Base-by-base conservation (phyloP, 768 basidiomycete genomes). In the Mycena indigotica region DNA sequence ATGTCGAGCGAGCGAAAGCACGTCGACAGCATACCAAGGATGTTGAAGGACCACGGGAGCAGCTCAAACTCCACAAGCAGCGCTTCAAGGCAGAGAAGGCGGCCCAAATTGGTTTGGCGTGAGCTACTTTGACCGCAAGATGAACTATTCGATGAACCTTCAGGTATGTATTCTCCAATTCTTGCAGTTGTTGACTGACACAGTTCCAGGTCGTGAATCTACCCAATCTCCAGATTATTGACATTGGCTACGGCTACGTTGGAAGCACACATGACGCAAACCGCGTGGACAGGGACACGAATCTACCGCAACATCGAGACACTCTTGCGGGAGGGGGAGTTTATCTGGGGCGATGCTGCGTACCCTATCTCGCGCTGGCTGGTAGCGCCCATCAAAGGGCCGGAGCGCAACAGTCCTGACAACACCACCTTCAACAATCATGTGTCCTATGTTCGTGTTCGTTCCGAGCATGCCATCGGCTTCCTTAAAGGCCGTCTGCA, bases 181-280 rank as follows among this genome's bases (percentile, higher is more conserved):
- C n/a, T n/a, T n/a, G n/a, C n/a, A n/a, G n/a, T n/a, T n/a, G n/a
- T n/a, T n/a, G n/a, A n/a, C n/a, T n/a, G n/a, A n/a, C n/a, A n/a
- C n/a, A n/a, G n/a, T n/a, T n/a, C n/a, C n/a, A 52, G 52, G 35
- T 52, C 24, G 52, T 52, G n/a, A 53, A 40, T 66, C 69, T 52
- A 35, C 69, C 30, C 65, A 69, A 54, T 56, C 38, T 44, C 16
- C 41, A 4, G 2, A 53, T 52, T 16, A 52, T 52, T 25, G 32
- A 52, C 35, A 23, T 52, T 15, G 52, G 52, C 5, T 61, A 57
- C 50, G 68, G 69, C 21, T 66, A 69, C 40, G 68, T 69, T 50
- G 32, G 68, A 23, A 67, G n/a, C n/a, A n/a, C n/a, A n/a, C n/a
- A n/a, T n/a, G n/a, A n/a, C n/a, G n/a, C n/a, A n/a, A n/a, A n/a